Percentiles rank a stretch among this genome's conserved stretches.
Evolutionary conservation across 768 basidiomycete species (phyloP).

Genomic region (Rhodocollybia butyracea): DNA sequence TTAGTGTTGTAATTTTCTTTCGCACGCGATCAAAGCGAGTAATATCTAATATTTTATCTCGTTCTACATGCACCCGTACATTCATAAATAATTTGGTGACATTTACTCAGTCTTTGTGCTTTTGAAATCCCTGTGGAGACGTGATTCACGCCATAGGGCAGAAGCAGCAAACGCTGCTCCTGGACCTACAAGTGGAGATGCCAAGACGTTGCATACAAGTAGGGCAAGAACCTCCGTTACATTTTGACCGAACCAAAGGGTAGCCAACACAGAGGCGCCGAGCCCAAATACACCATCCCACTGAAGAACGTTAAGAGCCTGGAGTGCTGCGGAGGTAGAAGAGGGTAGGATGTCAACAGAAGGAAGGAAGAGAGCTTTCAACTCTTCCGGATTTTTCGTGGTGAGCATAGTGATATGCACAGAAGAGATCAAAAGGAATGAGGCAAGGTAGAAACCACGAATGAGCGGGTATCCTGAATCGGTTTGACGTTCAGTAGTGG

Average conservation of each 20-base stretch:
- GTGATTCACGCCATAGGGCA: slow-evolving; percentile 46
- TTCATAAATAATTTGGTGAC: not conserved
- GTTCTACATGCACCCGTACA: no score
- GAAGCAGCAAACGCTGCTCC: slow-evolving; percentile 48
- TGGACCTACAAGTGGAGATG: slow-evolving; percentile 42
- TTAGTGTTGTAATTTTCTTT: no score
- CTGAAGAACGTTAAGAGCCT: slow-evolving; percentile 42
- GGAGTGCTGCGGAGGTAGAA: slow-evolving; percentile 21
- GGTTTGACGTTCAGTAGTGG: slow-evolving; percentile 24
- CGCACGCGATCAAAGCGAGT: no score
- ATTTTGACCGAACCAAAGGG: slow-evolving; percentile 46
- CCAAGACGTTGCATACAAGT: slow-evolving; percentile 40
- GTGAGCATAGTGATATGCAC: slow-evolving; percentile 38
- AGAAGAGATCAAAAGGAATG: slow-evolving; percentile 40
- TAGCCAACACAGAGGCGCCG: slow-evolving; percentile 36
- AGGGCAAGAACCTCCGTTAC: slow-evolving; percentile 28
- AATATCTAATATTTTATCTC: no score
- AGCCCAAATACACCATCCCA: slow-evolving; percentile 47
- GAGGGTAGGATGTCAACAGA: slow-evolving; percentile 25
- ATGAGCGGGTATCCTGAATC: slow-evolving; percentile 35
- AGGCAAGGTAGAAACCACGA: slow-evolving; percentile 33
- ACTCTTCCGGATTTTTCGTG: slow-evolving; percentile 28
- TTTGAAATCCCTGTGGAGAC: slow-evolving; percentile 15
- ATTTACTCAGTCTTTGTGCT: not conserved
- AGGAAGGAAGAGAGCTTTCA: slow-evolving; percentile 34